Base-by-base conservation (phyloP, 2,329 filamentous ascomycete species). In the Tetracladium maxilliforme region DNA sequence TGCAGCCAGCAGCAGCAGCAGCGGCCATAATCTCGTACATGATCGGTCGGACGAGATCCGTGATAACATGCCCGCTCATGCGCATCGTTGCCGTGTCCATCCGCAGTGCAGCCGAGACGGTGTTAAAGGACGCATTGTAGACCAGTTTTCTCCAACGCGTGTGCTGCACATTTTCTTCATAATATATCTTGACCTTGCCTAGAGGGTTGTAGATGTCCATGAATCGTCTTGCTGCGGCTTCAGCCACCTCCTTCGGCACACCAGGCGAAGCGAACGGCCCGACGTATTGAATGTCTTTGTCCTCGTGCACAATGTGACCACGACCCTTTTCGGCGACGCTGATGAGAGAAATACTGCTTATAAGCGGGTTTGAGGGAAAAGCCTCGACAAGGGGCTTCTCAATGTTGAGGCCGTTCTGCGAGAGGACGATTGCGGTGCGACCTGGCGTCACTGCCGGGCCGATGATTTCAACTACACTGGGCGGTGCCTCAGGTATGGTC, bases 351-450 rank as follows among this genome's bases (percentile, higher is more conserved):
- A 72, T 52, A 4, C 64, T 63, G 4, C 58, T 64, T 2, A 74
- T 47, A 6, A 70, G 37, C 1, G 56, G 41, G 30, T 66, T 71
- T 4, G 39, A 30, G 1, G 67, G 65, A 36, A 70, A 70, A 1
- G 45, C 42, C 1, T 38, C 28, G 11, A 64, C 38, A 12, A 73
- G 38, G 0, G 66, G 64, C 21, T 52, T 56, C 33, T 74, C 65
- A 32, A 74, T 73, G 35, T 72, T 69, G n/a, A 74, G 44, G 1
- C 70, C 70, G 36, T 75, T 75, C 32, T 75, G 70, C 5, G 69
- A 47, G 6, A 75, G 52, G 1, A 72, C 50, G 22, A 75, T 61
- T 15, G 52, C 52, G 0, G 67, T 70, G 14, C 56, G 46, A 3
- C 49, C 51, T 1, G 54, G 51, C 0, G 58, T 63, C 2, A 74